These are phyloP conservation scores for Plantago major DNA, from an alignment of 257 asterid genomes.

Conservation along the genomic window DNA sequence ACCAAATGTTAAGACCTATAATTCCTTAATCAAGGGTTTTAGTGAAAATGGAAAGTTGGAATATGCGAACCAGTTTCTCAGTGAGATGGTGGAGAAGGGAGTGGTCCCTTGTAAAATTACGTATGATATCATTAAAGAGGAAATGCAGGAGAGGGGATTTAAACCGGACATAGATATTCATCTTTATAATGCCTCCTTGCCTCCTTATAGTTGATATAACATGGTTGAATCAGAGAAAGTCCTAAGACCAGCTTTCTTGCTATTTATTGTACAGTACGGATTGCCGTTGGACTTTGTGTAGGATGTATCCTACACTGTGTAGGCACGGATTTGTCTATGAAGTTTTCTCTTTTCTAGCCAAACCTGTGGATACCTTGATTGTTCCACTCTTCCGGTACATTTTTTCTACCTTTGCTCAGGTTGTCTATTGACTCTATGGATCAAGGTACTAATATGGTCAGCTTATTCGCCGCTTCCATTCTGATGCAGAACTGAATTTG, in stretches of 20 bases:
- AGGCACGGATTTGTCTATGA: not conserved
- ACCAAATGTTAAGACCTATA: slow-evolving; percentile 72
- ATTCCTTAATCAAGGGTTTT: slow-evolving; percentile 69
- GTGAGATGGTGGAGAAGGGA: slow-evolving; percentile 95
- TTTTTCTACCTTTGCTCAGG: not conserved
- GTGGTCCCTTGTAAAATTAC: slow-evolving; percentile 66
- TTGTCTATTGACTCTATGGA: not conserved
- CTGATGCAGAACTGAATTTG: not conserved
- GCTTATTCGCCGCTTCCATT: not conserved
- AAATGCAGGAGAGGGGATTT: slow-evolving; percentile 85
- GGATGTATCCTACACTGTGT: too few relatives aligned
- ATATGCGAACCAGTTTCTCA: slow-evolving; percentile 62
- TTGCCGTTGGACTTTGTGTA: not conserved
- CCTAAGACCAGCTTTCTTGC: not conserved
- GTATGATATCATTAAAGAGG: slow-evolving; percentile 66
- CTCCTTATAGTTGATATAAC: slow-evolving; percentile 20
- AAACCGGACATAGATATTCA: slow-evolving; percentile 83
- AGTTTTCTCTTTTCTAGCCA: not conserved
- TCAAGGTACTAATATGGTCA: not conserved
- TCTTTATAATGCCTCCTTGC: slow-evolving; percentile 41
- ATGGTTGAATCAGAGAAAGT: slow-evolving; percentile 4
- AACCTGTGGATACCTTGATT: not conserved
- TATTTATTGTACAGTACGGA: not conserved
- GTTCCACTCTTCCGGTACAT: slow-evolving; percentile 13
- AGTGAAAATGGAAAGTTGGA: slow-evolving; percentile 56